Evolutionary conservation across 2,329 filamentous ascomycete genomes (phyloP), one percentile per base, ranked within the genome.

Genomic region (Aspergillus fischeri): DNA sequence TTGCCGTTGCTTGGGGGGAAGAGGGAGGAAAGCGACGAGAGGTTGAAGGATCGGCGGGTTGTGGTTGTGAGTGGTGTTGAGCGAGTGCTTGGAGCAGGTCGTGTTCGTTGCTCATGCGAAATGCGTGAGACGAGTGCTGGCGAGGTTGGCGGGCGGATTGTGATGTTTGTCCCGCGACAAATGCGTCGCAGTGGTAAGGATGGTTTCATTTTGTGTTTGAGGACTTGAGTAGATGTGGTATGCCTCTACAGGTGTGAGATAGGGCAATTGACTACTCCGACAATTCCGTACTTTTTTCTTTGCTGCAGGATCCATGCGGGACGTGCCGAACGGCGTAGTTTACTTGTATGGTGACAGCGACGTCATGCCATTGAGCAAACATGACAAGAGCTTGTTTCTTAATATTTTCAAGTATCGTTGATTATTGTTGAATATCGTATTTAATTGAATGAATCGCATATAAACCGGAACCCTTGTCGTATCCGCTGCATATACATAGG

Each of bases 21-120:
- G 54, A 71, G 59, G 29, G 70, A 69, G 41, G 71, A 66, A 55
- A 73, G 62, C 0, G 65, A 65, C 4, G 71, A 64, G 35, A 70
- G 66, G 7, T 64, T 59, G 55, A 72, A 71, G 35, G 56, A 48
- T 52, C 70, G 59, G 35, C 42, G 44, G 29, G 42, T 52, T 29
- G 57, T 53, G 25, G 42, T 49, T 25, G 57, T 52, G 20, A 45
- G 28, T 57, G 24, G 58, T 58, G 54, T 25, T 56, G 56, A 21
- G 11, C 41, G 49, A 54, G 51, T 47, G 42, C 53, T 44, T 56
- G 59, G 48, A 45, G 49, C 57, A 32, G 21, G 4, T 45, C 17
- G 59, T 63, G 57, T n/a, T 59, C 52, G 60, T 59, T 48, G 58
- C 47, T 44, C 38, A 32, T 44, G 54, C 14, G 28, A 45, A 24